Percentiles rank a stretch among this genome's conserved stretches.
phyloP scores from a whole-genome alignment of 306 rosid genomes.

The Rosa rugosa region DNA sequence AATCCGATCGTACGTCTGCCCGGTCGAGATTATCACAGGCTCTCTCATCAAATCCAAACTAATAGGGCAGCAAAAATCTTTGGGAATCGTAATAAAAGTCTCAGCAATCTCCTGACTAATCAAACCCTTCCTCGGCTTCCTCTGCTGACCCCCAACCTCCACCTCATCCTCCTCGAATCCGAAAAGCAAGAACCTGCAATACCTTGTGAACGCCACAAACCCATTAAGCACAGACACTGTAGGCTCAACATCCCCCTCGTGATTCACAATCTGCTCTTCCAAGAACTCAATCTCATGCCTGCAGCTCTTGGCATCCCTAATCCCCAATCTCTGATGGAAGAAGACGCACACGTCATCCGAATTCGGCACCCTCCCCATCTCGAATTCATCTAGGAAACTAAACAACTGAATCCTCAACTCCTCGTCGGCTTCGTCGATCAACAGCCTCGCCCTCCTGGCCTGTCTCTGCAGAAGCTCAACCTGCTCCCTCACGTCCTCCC shows the following conservation, averaged over 20 bases:
- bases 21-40: slow-evolving; percentile 80
- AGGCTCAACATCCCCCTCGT: slow-evolving; percentile 88
- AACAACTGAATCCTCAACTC: slow-evolving; percentile 48
- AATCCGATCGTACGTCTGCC: slow-evolving; percentile 85
- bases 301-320: slow-evolving; percentile 62
- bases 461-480: slow-evolving; percentile 74
- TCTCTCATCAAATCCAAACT: slow-evolving; percentile 88
- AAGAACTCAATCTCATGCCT: slow-evolving; percentile 73
- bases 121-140: slow-evolving; percentile 54
- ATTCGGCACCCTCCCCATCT: slow-evolving; percentile 56
- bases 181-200: slow-evolving; percentile 78
- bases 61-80: slow-evolving; percentile 83
- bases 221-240: slow-evolving; percentile 74
- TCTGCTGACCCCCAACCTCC: slow-evolving; percentile 41
- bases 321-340: slow-evolving; percentile 52
- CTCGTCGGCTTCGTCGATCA: slow-evolving; percentile 65
- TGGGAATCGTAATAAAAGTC: slow-evolving; percentile 70
- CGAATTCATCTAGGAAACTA: slow-evolving; percentile 61
- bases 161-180: slow-evolving; percentile 86
- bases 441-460: slow-evolving; percentile 53
- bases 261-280: slow-evolving; percentile 94
- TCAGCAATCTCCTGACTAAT: slow-evolving; percentile 67
- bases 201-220: slow-evolving; percentile 80
- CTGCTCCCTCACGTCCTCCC: slow-evolving; percentile 80
- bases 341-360: slow-evolving; percentile 48